phyloP scores from a whole-genome alignment of 2,329 filamentous ascomycete species.

The Aspergillus fructus region DNA sequence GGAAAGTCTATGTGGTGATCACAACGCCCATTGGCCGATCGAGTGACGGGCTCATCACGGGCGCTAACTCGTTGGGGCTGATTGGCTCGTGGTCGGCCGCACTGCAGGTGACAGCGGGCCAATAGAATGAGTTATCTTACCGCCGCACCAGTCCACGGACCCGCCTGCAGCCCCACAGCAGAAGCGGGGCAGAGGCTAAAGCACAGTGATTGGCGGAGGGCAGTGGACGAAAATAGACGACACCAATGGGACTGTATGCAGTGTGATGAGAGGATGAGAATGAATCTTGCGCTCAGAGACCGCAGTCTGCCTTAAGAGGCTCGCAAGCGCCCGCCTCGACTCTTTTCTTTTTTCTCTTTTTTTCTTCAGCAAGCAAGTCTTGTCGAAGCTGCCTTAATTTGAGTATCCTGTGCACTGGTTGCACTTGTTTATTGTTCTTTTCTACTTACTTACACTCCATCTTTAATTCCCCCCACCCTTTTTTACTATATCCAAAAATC shows the following conservation, averaged over 20 bases:
- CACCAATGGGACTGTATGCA: not conserved
- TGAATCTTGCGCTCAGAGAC: not conserved
- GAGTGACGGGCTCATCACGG: conserved; percentile 12
- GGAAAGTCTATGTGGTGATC: conserved; percentile 4
- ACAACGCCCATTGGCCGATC: not conserved
- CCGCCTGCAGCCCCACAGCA: not conserved
- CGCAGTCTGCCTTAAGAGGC: conserved; percentile 16
- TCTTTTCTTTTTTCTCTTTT: conserved; percentile 32
- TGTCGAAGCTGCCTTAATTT: conserved; percentile 48
- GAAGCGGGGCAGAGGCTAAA: conserved; percentile 1
- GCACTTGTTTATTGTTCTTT: conserved; percentile 42
- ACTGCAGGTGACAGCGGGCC: not conserved
- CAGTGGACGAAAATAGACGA: conserved; percentile 8
- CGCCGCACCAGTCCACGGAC: conserved; percentile 5
- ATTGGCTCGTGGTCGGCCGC: conserved; percentile 14
- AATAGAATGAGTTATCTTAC: conserved; percentile 9
- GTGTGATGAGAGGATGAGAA: conserved; percentile 14
- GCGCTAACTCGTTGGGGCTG: conserved; percentile 19
- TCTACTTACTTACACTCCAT: conserved; percentile 36
- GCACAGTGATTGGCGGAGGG: not conserved
- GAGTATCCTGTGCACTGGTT: conserved; percentile 42
- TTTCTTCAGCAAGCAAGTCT: conserved; percentile 64
- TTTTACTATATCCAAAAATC: conserved; percentile 26
- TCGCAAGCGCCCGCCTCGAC: conserved; percentile 19
- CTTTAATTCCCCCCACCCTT: conserved; percentile 9